phyloP scores from a whole-genome alignment of 129 eudicot genomes.

The Kitagawia praeruptora region DNA sequence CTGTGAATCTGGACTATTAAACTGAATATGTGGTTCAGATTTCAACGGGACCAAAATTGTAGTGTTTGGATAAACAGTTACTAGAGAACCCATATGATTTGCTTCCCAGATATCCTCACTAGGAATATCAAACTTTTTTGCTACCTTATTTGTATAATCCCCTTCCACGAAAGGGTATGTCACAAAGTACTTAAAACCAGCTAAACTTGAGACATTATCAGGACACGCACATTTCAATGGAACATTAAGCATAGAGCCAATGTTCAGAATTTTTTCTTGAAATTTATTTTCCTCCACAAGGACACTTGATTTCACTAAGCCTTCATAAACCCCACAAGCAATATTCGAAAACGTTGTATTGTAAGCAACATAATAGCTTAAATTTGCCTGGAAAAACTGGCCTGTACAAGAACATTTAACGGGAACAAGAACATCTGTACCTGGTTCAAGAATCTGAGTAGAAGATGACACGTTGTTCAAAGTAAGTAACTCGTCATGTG shows the following conservation, averaged over 20 bases:
- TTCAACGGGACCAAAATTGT: constrained; percentile 56
- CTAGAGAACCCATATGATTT: constrained; percentile 22
- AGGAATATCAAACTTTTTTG: constrained; percentile 39
- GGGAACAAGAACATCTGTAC: constrained; percentile 59
- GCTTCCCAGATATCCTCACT: constrained; percentile 32
- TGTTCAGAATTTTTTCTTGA: constrained; percentile 15
- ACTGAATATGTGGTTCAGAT: constrained; percentile 32
- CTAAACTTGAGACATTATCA: constrained; percentile 20
- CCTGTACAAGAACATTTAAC: constrained; percentile 39
- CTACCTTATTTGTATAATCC: constrained; percentile 28
- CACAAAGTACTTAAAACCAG: constrained; percentile 37
- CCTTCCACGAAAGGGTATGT: constrained; percentile 52
- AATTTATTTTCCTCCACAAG: constrained; percentile 32
- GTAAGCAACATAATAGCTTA: constrained; percentile 21
- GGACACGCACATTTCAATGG: constrained; percentile 80
- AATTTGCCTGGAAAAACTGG: constrained; percentile 30
- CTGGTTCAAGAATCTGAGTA: constrained; percentile 23
- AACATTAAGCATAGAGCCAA: constrained; percentile 37
- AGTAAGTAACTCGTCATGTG: constrained; percentile 18
- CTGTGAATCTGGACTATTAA: constrained; percentile 21
- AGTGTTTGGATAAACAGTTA: constrained; percentile 60
- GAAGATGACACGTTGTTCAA: constrained; percentile 32
- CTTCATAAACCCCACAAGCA: constrained; percentile 51
- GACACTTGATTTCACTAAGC: constrained; percentile 46
- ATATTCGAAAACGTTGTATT: constrained; percentile 28